A percentile compares a stretch with the other conserved stretches of the same genome.
These are phyloP conservation scores for Ophiostoma sp. DNA, from an alignment of 2,329 filamentous ascomycete species.

Conservation along the genomic window DNA sequence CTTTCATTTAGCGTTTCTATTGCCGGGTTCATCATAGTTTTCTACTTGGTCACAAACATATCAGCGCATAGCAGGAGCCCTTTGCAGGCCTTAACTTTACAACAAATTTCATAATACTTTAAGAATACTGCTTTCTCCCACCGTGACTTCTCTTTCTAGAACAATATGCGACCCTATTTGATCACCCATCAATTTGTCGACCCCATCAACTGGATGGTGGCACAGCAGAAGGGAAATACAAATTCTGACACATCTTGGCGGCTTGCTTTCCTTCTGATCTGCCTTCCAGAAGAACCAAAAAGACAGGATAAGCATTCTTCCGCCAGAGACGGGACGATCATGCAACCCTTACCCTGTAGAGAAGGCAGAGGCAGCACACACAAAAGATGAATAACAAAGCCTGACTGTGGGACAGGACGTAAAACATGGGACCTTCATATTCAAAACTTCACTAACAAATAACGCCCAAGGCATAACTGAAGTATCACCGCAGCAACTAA, in stretches of 20 bases:
- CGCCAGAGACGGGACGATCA: constrained; percentile 7
- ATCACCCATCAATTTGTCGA: background rate
- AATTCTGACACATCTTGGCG: constrained; percentile 5
- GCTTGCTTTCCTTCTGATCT: background rate
- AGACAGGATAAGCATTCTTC: background rate
- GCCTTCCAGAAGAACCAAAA: constrained; percentile 1
- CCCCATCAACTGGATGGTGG: background rate
- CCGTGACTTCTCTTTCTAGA: background rate
- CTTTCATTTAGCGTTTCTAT: background rate
- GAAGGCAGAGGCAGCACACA: background rate
- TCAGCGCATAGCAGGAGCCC: constrained; percentile 6
- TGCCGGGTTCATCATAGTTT: background rate
- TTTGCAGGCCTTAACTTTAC: background rate
- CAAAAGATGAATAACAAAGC: background rate
- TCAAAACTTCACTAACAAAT: background rate
- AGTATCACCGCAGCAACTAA: background rate
- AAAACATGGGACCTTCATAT: background rate
- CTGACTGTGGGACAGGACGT: background rate
- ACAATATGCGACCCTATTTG: background rate
- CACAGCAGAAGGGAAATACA: background rate
- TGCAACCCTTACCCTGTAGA: background rate
- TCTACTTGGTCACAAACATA: background rate
- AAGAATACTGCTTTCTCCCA: background rate
- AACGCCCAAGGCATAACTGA: constrained; percentile 1
- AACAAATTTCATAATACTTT: background rate